phyloP scores from a whole-genome alignment of 169 alveolate genomes.

The Plasmodium cynomolgi region DNA sequence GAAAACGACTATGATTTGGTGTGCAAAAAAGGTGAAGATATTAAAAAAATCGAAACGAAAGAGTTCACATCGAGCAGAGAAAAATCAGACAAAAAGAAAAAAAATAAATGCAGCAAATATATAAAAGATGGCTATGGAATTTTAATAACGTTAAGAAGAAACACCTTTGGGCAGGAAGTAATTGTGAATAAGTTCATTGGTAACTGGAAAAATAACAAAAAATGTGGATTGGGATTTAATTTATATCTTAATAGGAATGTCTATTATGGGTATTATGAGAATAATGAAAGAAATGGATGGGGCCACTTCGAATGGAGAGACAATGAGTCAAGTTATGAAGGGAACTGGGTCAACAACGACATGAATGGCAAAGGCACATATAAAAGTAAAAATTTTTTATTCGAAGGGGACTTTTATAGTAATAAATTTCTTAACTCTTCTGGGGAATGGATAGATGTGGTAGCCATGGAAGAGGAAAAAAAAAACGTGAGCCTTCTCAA shows the following conservation, averaged over 20 bases:
- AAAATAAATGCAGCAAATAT: conserved; percentile 17
- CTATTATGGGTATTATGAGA: conserved; percentile 65
- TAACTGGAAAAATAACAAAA: conserved; percentile 61
- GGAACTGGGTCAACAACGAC: conserved; percentile 33
- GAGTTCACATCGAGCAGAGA: not conserved
- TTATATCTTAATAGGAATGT: conserved; percentile 47
- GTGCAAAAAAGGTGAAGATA: conserved; percentile 21
- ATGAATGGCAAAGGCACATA: conserved; percentile 71
- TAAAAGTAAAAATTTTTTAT: conserved; percentile 20
- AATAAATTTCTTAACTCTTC: conserved; percentile 35
- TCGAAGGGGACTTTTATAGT: conserved; percentile 48
- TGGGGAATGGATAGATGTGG: conserved; percentile 65
- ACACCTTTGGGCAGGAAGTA: conserved; percentile 28
- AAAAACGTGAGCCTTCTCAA: not conserved
- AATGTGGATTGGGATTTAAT: conserved; percentile 68
- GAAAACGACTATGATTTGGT: not conserved
- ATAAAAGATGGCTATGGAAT: conserved; percentile 68
- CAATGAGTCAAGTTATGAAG: conserved; percentile 48
- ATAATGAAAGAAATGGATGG: conserved; percentile 59
- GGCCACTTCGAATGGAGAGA: conserved; percentile 49
- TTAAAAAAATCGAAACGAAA: conserved; percentile 26
- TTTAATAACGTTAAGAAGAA: conserved; percentile 33
- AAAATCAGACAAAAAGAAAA: conserved; percentile 37
- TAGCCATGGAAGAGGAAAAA: conserved; percentile 24
- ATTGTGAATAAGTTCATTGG: conserved; percentile 56